phyloP scores from a whole-genome alignment of 345 rosid genomes.

The Lepidium africanum region DNA sequence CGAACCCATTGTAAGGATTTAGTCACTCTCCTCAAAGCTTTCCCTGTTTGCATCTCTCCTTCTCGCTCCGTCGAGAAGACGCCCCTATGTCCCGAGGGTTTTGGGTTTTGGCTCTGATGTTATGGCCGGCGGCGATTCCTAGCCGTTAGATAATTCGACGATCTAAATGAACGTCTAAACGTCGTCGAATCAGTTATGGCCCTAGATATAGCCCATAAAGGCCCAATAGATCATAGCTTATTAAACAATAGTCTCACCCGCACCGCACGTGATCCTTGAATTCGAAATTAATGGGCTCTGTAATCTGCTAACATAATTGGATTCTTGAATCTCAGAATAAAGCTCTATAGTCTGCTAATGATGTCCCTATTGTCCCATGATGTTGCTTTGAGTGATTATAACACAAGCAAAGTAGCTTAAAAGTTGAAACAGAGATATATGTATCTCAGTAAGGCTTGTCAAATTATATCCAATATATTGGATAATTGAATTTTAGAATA shows the following conservation, averaged over 20 bases:
- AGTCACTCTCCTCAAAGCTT: slow-evolving; percentile 32
- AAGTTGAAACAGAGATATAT: no score
- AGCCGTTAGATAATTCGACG: slow-evolving; percentile 22
- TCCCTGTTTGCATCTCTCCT: slow-evolving; percentile 47
- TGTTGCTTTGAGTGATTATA: no score
- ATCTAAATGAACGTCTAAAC: neutral
- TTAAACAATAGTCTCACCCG: neutral
- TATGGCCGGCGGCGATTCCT: slow-evolving; percentile 19
- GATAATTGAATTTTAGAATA: no score
- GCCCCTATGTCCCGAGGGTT: slow-evolving; percentile 16
- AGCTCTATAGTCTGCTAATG: no score
- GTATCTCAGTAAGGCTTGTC: no score
- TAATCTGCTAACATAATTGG: no score
- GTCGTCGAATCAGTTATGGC: neutral
- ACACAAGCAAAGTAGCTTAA: no score
- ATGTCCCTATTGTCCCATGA: no score
- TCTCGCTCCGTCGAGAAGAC: slow-evolving; percentile 6
- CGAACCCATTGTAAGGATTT: slow-evolving; percentile 35
- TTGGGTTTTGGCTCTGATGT: slow-evolving; percentile 19
- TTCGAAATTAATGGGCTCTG: no score
- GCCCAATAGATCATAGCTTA: slow-evolving; percentile 8
- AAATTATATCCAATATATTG: no score
- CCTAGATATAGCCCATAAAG: slow-evolving; percentile 10
- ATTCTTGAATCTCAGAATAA: no score
- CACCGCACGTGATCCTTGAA: no score